These are phyloP conservation scores for Penicillium pulvis DNA, from an alignment of 495 filamentous ascomycete genomes.

Conservation along the genomic window DNA sequence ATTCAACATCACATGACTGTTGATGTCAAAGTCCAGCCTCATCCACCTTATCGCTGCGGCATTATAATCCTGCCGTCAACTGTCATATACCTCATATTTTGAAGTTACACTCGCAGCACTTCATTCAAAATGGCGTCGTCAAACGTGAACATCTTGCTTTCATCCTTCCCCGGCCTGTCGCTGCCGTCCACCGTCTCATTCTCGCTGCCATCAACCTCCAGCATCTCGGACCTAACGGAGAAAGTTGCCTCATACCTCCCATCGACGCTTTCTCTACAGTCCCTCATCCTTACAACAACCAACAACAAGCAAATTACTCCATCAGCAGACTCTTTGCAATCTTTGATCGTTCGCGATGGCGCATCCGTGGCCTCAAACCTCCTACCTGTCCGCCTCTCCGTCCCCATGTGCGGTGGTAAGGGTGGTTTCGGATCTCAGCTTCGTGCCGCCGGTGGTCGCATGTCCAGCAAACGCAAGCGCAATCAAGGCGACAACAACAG, in stretches of 20 bases:
- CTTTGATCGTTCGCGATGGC: conserved; percentile 29
- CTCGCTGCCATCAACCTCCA: conserved; percentile 63
- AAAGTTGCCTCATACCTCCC: conserved; percentile 68
- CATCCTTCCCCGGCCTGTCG: conserved; percentile 78
- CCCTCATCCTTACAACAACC: conserved; percentile 77
- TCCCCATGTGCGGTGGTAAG: conserved; percentile 83
- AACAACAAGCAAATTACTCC: conserved; percentile 69
- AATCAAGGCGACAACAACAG: conserved; percentile 80
- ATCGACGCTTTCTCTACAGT: conserved; percentile 39
- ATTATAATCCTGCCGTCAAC: not conserved
- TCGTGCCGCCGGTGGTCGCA: conserved; percentile 93
- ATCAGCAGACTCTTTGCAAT: conserved; percentile 34
- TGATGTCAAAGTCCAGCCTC: not conserved
- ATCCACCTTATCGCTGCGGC: not conserved
- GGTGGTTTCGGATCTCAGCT: conserved; percentile 97
- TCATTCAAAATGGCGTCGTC: conserved; percentile 34
- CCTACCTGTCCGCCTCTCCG: conserved; percentile 76
- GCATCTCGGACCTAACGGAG: conserved; percentile 65
- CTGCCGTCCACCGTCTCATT: conserved; percentile 78
- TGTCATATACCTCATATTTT: conserved; percentile 8
- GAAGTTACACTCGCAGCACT: not conserved
- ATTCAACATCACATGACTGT: conserved; percentile 8
- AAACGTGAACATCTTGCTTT: conserved; percentile 79
- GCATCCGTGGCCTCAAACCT: conserved; percentile 62
- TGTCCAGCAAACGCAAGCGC: conserved; percentile 91